Evolutionary conservation across 768 basidiomycete species (phyloP).

Genomic region (Clathrus columnatus): DNA sequence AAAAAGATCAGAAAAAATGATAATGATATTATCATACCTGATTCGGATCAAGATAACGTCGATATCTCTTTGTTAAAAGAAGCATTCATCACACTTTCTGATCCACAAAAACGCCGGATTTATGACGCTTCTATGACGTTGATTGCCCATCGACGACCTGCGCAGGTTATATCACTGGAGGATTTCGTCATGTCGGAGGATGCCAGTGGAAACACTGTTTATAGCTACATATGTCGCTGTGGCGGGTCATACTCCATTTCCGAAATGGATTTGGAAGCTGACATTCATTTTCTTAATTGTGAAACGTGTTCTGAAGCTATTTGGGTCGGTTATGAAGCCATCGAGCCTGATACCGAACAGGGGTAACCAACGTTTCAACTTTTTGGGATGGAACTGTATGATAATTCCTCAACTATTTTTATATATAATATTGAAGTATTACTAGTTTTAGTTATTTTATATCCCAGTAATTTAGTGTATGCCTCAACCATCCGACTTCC

Average conservation of each 20-base stretch:
- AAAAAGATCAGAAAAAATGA: conserved; percentile 21
- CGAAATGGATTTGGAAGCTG: conserved; percentile 53
- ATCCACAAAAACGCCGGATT: conserved; percentile 35
- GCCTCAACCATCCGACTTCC: too few relatives aligned
- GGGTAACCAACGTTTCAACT: not conserved
- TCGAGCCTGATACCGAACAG: conserved; percentile 17
- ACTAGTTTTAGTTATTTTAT: too few relatives aligned
- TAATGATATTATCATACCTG: conserved; percentile 10
- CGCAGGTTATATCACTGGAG: conserved; percentile 70
- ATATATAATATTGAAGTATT: too few relatives aligned
- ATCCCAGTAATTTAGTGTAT: too few relatives aligned
- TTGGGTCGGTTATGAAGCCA: conserved; percentile 76
- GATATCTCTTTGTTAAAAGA: conserved; percentile 56
- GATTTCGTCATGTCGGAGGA: conserved; percentile 42
- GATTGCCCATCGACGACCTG: conserved; percentile 47
- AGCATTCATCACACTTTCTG: conserved; percentile 56
- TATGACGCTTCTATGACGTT: conserved; percentile 35
- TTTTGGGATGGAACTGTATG: too few relatives aligned
- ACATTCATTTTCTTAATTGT: conserved; percentile 65
- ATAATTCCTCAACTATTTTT: too few relatives aligned
- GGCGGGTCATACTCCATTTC: conserved; percentile 57
- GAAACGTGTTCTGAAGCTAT: conserved; percentile 71
- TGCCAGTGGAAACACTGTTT: conserved; percentile 8
- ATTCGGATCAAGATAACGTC: conserved; percentile 11
- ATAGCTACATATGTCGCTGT: conserved; percentile 49